Conservation (phyloP, 2,329 filamentous ascomycete genomes). For the Sclerotinia spermophila region DNA sequence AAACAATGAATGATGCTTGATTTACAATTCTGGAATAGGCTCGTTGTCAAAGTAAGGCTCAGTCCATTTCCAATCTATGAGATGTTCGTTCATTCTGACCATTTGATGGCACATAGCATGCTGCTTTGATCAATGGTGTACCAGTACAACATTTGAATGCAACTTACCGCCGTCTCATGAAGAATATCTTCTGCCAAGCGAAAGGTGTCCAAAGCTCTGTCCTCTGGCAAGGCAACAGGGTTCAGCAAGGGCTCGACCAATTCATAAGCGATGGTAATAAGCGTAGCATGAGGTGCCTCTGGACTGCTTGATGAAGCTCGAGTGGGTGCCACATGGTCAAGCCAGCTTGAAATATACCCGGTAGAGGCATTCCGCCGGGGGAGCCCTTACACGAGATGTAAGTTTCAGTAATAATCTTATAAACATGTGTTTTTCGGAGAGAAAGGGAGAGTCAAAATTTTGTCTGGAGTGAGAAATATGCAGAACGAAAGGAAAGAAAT, state of each 20-base stretch:
- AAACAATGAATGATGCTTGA: background rate
- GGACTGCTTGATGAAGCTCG: background rate
- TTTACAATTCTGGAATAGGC: slow-evolving; percentile 6
- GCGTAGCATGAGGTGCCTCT: background rate
- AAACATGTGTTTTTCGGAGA: background rate
- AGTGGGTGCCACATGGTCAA: background rate
- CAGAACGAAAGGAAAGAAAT: background rate
- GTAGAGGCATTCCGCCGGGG: background rate
- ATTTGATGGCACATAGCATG: slow-evolving; percentile 1
- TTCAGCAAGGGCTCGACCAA: slow-evolving; percentile 5
- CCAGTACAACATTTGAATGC: background rate
- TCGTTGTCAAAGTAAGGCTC: slow-evolving; percentile 2
- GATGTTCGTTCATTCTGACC: background rate
- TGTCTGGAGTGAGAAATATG: background rate
- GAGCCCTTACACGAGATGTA: background rate
- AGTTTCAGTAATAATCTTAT: background rate
- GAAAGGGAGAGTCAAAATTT: background rate
- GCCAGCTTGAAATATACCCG: background rate
- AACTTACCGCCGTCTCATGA: slow-evolving; percentile 3
- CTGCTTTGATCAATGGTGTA: background rate
- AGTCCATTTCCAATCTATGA: background rate
- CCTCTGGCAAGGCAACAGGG: slow-evolving; percentile 1
- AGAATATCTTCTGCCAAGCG: background rate
- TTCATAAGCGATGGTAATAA: background rate
- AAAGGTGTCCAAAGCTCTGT: slow-evolving; percentile 5